A percentile compares a stretch with the other conserved stretches of the same genome.
Evolutionary conservation across 2,329 filamentous ascomycete species (phyloP).

Genomic region (Fusarium papillatum): DNA sequence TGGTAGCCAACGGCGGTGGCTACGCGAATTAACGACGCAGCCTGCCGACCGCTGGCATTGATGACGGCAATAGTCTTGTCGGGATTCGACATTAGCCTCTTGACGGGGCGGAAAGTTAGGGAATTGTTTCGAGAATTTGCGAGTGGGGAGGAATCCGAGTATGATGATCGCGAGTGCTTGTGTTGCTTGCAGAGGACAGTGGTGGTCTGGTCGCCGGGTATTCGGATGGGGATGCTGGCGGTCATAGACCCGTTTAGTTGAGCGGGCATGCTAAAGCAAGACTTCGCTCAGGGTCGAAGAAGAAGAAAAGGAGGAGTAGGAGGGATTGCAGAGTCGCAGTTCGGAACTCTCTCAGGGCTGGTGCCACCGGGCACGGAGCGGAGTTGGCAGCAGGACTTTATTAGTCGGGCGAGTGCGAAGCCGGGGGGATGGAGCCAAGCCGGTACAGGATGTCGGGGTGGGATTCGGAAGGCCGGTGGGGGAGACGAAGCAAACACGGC

Average conservation of each 20-base stretch:
- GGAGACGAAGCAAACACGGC: constrained; percentile 33
- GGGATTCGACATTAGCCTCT: constrained; percentile 70
- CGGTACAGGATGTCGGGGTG: constrained; percentile 43
- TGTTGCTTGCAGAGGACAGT: constrained; percentile 59
- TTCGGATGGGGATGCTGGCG: constrained; percentile 54
- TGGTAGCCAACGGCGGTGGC: constrained; percentile 94
- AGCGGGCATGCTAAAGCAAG: constrained; percentile 53
- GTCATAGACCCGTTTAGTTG: constrained; percentile 55
- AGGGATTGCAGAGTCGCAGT: constrained; percentile 35
- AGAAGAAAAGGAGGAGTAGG: constrained; percentile 18
- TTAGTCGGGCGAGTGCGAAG: constrained; percentile 30
- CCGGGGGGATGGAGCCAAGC: constrained; percentile 31
- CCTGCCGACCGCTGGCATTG: constrained; percentile 96
- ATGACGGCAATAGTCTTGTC: constrained; percentile 93
- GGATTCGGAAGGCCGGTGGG: constrained; percentile 40
- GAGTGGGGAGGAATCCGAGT: constrained; percentile 71
- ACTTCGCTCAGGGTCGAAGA: constrained; percentile 37
- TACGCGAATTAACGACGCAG: constrained; percentile 94
- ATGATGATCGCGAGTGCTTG: constrained; percentile 73
- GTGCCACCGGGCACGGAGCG: constrained; percentile 37
- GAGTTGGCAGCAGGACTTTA: constrained; percentile 35
- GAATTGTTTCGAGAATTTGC: constrained; percentile 70
- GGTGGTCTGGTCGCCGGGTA: constrained; percentile 52
- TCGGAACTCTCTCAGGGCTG: constrained; percentile 26
- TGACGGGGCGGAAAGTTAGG: constrained; percentile 70